phyloP scores from a whole-genome alignment of 2,329 filamentous ascomycete genomes.

The Torrubiella hemipterigena region DNA sequence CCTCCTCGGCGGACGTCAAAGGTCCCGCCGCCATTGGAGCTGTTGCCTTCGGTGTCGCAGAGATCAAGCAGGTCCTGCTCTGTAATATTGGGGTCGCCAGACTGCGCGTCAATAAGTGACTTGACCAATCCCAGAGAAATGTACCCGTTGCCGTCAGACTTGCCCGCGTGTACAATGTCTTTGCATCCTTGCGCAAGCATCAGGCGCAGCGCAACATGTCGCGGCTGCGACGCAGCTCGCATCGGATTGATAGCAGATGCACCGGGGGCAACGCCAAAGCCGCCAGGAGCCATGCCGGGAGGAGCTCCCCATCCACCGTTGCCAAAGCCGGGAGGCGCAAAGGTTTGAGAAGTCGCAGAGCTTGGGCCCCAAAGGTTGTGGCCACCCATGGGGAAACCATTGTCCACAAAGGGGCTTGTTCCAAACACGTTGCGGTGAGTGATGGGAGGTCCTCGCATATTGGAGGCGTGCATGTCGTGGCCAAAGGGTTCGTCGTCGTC shows the following conservation, averaged over 20 bases:
- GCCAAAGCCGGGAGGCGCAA: constrained; percentile 34
- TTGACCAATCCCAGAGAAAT: constrained; percentile 58
- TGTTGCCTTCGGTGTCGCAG: constrained; percentile 82
- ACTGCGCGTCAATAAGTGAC: constrained; percentile 48
- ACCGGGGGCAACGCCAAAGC: constrained; percentile 21
- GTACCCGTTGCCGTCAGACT: constrained; percentile 46
- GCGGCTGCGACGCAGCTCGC: constrained; percentile 36
- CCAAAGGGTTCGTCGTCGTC: constrained; percentile 54
- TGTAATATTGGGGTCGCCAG: constrained; percentile 21
- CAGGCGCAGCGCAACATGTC: constrained; percentile 57
- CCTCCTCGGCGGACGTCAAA: constrained; percentile 56
- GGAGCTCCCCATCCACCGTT: constrained; percentile 26
- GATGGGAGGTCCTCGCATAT: constrained; percentile 37
- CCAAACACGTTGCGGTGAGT: constrained; percentile 32
- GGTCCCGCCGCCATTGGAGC: constrained; percentile 78
- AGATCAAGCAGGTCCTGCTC: constrained; percentile 66
- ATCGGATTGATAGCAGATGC: constrained; percentile 15
- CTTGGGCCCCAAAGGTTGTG: constrained; percentile 30
- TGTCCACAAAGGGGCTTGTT: constrained; percentile 28
- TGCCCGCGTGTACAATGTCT: constrained; percentile 28
- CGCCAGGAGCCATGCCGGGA: constrained; percentile 17
- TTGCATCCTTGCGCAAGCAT: constrained; percentile 73
- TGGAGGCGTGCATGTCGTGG: constrained; percentile 16
- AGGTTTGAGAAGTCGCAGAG: constrained; percentile 19
- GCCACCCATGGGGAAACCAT: constrained; percentile 21